Evolutionary conservation across 495 filamentous ascomycete genomes (phyloP), one percentile per base, ranked within the genome.

Genomic region (Aspergillus bertholletiae): DNA sequence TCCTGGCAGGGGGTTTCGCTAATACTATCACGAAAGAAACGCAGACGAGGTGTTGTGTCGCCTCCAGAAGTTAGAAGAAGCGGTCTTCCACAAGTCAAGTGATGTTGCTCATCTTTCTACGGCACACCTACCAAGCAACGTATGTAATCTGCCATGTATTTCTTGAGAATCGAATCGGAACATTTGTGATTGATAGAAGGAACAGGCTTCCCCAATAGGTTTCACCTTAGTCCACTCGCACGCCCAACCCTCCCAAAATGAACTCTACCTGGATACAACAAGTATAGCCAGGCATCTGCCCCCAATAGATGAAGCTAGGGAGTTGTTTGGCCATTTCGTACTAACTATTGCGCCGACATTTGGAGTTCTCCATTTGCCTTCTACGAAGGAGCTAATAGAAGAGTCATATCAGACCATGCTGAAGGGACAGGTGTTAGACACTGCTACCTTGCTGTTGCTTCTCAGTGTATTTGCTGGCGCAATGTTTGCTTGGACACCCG

Each of bases 351-450:
- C 63, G 9, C 61, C 65, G 15, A 60, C 56, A 9, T 52, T 65
- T 7, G 56, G 62, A 8, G 49, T 69, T 8, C 51, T 68, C 8
- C 68, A 68, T 53, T 57, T 68, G n/a, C 68, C 68, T 11, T 64
- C 61, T 9, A 57, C 57, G 0, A 51, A 55, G 21, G 15, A 5
- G 3, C 32, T 63, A 3, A 60, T 69, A 47, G 62, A 71, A 22
- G 35, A 56, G 9, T 54, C 54, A 9, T 71, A 71, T 35, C 46
- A 62, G 34, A 43, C 30, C 12, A 43, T 66, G 28, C 48, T 65
- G 2, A 49, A 62, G 18, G 66, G 60, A 0, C 49, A 61, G 24
- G 48, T 56, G 6, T 62, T 63, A 2, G 43, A 28, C 1, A 20
- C 49, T 2, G 49, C 55, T 3, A 49, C 55, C 1, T 15, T 68